Evolutionary conservation across 345 rosid species (phyloP).

Genomic region (Camelina laxa): DNA sequence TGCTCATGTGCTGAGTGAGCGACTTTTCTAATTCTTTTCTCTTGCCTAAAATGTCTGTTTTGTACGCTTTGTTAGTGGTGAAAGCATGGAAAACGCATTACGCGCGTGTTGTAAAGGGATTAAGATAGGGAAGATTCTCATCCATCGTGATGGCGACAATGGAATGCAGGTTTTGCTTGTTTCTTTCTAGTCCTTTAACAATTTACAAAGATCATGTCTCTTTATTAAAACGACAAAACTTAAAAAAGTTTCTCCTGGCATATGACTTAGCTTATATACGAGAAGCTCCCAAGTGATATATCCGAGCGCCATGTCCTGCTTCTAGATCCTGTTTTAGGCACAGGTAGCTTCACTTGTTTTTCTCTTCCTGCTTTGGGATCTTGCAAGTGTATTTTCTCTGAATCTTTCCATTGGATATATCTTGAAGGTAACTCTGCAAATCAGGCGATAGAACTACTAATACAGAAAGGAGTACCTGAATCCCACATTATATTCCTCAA

Average conservation of each 20-base stretch:
- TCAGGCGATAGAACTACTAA: constrained; percentile 87
- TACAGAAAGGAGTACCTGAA: constrained; percentile 95
- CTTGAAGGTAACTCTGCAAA: constrained; percentile 89
- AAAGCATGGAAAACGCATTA: constrained; percentile 98
- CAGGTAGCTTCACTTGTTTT: constrained; percentile 55
- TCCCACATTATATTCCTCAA: constrained; percentile 93
- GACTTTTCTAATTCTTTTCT: neutral
- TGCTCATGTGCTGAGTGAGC: constrained; percentile 18
- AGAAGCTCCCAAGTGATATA: constrained; percentile 97
- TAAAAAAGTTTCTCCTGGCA: too few species aligned
- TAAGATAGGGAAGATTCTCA: constrained; percentile 95
- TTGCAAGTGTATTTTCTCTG: neutral
- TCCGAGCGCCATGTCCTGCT: constrained; percentile 96
- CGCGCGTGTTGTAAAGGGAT: constrained; percentile 99
- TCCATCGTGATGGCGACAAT: constrained; percentile 97
- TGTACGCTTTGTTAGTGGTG: constrained; percentile 64
- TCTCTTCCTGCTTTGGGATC: neutral
- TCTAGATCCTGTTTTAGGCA: constrained; percentile 93
- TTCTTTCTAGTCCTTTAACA: neutral
- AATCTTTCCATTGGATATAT: constrained; percentile 15
- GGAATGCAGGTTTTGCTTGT: constrained; percentile 71
- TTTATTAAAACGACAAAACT: neutral
- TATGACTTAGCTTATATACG: constrained; percentile 76
- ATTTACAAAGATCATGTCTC: constrained; percentile 10
- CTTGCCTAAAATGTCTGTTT: constrained; percentile 36